Evolutionary conservation across 2,329 filamentous ascomycete genomes (phyloP).

Genomic region (Harringtonia aguacate): DNA sequence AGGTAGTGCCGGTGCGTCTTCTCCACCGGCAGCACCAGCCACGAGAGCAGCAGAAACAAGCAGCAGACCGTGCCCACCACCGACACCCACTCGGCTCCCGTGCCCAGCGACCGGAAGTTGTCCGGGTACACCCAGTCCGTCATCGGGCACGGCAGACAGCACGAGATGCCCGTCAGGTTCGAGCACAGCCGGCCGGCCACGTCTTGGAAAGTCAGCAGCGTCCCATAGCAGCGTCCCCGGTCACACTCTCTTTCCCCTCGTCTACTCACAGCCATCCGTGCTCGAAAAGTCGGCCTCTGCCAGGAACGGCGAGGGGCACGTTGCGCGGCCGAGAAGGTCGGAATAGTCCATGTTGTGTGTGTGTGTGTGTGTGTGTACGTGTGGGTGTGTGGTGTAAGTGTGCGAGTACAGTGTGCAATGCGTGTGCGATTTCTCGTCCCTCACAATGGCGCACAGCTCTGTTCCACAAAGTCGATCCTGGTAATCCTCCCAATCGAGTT

Average conservation of each 20-base stretch:
- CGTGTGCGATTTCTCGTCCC: too few species aligned
- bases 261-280: constrained; percentile 8
- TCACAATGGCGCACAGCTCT: too few species aligned
- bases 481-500: too few species aligned
- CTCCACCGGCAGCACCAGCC: constrained; percentile 69
- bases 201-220: constrained; percentile 27
- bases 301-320: constrained; percentile 7
- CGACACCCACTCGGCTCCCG: constrained; percentile 72
- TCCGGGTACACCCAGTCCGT: constrained; percentile 64
- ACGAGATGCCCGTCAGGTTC: constrained; percentile 43
- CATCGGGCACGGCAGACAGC: constrained; percentile 85
- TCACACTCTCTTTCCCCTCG: too few species aligned
- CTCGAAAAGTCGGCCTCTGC: constrained; percentile 7
- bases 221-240: background rate
- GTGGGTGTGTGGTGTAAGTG: too few species aligned
- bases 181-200: constrained; percentile 44
- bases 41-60: constrained; percentile 69
- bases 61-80: constrained; percentile 63
- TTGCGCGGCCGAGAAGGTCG: background rate
- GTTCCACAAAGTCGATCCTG: too few species aligned
- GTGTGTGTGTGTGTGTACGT: background rate
- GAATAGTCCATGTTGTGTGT: background rate
- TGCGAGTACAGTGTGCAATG: too few species aligned
- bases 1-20: constrained; percentile 90
- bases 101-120: constrained; percentile 47